Evolutionary conservation across 2,329 filamentous ascomycete genomes (phyloP).

Genomic region (Cercospora sp.): DNA sequence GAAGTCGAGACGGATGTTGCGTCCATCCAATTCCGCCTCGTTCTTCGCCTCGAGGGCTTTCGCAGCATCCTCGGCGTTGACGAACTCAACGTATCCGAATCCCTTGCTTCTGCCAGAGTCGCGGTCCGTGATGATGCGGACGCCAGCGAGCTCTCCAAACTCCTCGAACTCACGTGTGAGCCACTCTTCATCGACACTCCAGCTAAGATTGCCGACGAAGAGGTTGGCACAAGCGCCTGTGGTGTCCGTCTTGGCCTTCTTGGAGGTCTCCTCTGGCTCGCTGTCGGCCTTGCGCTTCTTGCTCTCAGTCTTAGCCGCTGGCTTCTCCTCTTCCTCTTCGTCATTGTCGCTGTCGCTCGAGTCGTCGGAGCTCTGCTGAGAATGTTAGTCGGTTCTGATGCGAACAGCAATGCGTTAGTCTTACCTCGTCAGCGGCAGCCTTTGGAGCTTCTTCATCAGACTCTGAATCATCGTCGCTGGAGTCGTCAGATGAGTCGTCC

Average conservation of each 20-base stretch:
- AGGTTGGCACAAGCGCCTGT: slow-evolving; percentile 61
- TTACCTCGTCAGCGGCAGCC: slow-evolving; percentile 31
- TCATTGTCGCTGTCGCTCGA: slow-evolving; percentile 44
- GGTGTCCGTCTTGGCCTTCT: slow-evolving; percentile 65
- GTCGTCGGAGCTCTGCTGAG: slow-evolving; percentile 38
- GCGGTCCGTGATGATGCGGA: slow-evolving; percentile 81
- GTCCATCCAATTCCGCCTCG: slow-evolving; percentile 71
- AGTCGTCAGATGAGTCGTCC: slow-evolving; percentile 29
- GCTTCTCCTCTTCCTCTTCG: slow-evolving; percentile 35
- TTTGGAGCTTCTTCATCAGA: slow-evolving; percentile 31
- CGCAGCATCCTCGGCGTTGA: slow-evolving; percentile 63
- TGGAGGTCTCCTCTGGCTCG: slow-evolving; percentile 54
- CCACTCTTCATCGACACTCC: slow-evolving; percentile 83
- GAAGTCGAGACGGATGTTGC: slow-evolving; percentile 75
- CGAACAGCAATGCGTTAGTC: not conserved
- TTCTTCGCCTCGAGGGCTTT: slow-evolving; percentile 75
- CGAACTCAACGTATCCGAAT: slow-evolving; percentile 91
- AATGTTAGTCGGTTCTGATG: not conserved
- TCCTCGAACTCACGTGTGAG: slow-evolving; percentile 78
- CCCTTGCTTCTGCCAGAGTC: slow-evolving; percentile 79
- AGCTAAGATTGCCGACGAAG: slow-evolving; percentile 87
- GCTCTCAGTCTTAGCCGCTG: slow-evolving; percentile 43
- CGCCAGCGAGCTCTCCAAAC: slow-evolving; percentile 70
- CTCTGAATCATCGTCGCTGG: slow-evolving; percentile 34
- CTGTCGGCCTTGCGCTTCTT: slow-evolving; percentile 69